phyloP scores from a whole-genome alignment of 345 rosid species.

The Lepidium didymum region DNA sequence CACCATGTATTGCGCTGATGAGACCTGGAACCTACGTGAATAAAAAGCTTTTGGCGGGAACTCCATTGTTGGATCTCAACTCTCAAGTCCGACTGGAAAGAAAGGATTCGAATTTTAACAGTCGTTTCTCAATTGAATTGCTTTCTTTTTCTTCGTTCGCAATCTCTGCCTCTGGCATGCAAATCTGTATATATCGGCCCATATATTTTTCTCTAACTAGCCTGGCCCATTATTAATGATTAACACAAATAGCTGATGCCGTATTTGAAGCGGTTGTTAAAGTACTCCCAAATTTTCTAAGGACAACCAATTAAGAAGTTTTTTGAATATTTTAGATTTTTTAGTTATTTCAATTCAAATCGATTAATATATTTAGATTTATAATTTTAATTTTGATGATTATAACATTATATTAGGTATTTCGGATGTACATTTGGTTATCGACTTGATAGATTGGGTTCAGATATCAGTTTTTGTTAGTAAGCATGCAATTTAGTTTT shows the following conservation, averaged over 20 bases:
- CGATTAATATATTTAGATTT: too few relatives aligned
- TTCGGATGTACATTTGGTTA: too few relatives aligned
- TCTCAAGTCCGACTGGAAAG: not conserved
- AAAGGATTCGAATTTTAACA: constrained; percentile 12
- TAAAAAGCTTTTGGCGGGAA: constrained; percentile 22
- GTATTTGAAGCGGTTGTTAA: too few relatives aligned
- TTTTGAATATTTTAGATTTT: too few relatives aligned
- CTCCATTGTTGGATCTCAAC: constrained; percentile 11
- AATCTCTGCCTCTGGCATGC: not conserved
- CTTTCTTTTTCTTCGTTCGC: not conserved
- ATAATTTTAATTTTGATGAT: too few relatives aligned
- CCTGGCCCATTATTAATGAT: not conserved
- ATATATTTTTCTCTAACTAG: not conserved
- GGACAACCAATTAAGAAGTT: too few relatives aligned
- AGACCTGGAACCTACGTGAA: constrained; percentile 21
- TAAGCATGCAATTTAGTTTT: too few relatives aligned
- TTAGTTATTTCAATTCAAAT: too few relatives aligned
- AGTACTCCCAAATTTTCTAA: too few relatives aligned
- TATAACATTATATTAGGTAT: too few relatives aligned
- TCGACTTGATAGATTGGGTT: too few relatives aligned
- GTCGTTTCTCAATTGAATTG: not conserved
- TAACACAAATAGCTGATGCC: not conserved
- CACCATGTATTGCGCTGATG: constrained; percentile 1
- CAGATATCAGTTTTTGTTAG: too few relatives aligned
- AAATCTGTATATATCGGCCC: not conserved